Percentiles rank a stretch among this genome's conserved stretches.
Evolutionary conservation across 2,329 filamentous ascomycete genomes (phyloP).

Genomic region (Chalaropsis ovoidea): DNA sequence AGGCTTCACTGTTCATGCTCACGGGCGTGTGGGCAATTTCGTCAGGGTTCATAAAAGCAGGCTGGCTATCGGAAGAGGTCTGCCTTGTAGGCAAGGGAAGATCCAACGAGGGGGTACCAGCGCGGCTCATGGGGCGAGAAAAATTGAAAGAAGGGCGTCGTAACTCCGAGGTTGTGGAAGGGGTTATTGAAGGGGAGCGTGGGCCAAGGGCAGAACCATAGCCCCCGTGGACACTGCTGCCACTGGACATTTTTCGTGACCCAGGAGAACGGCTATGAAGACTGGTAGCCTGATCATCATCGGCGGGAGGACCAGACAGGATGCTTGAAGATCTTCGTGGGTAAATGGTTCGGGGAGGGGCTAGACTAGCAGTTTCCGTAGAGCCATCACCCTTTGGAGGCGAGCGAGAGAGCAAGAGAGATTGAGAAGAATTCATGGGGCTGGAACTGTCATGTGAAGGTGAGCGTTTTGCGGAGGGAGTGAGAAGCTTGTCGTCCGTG

Average conservation of each 20-base stretch:
- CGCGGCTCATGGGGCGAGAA: constrained; percentile 74
- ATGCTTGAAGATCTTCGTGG: constrained; percentile 49
- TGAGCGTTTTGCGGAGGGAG: constrained; percentile 49
- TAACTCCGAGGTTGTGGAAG: constrained; percentile 73
- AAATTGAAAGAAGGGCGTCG: constrained; percentile 82
- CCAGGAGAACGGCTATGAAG: constrained; percentile 44
- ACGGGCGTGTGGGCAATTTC: constrained; percentile 59
- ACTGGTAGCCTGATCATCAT: constrained; percentile 45
- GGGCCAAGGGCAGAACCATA: constrained; percentile 42
- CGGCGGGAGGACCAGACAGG: constrained; percentile 56
- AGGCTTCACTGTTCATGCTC: constrained; percentile 62
- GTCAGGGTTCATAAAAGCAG: constrained; percentile 52
- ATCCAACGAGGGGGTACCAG: constrained; percentile 48
- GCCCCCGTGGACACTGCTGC: constrained; percentile 42
- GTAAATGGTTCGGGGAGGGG: constrained; percentile 43
- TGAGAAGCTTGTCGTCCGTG: constrained; percentile 36
- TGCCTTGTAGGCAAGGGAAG: constrained; percentile 45
- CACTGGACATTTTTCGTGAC: constrained; percentile 63
- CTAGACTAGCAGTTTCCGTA: constrained; percentile 33
- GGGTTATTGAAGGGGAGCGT: constrained; percentile 49
- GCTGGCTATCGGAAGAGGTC: constrained; percentile 52
- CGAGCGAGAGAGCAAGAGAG: constrained; percentile 25
- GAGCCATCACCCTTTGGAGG: constrained; percentile 20
- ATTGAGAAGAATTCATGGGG: constrained; percentile 36
- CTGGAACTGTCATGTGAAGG: constrained; percentile 39